A percentile compares a stretch with the other conserved stretches of the same genome.
These are phyloP conservation scores for Metschnikowia hibisci DNA, from an alignment of 805 yeast species.

Conservation along the genomic window DNA sequence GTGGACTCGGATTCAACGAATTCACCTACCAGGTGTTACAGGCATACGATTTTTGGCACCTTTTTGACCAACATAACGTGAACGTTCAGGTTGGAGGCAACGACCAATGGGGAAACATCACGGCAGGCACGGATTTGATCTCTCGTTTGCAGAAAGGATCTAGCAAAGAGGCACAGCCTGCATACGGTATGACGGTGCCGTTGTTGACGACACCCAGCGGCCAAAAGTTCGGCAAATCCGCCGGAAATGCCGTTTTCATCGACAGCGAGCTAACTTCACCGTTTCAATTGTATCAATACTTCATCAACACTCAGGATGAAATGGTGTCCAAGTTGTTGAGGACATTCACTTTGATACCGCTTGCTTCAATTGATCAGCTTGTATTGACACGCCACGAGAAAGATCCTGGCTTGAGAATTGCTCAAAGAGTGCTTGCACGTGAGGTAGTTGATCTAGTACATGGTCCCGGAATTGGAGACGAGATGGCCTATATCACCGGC, in stretches of 20 bases:
- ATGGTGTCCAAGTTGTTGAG: constrained; percentile 67
- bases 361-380: constrained; percentile 46
- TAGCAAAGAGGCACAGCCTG: constrained; percentile 4
- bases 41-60: constrained; percentile 88
- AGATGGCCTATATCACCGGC: constrained; percentile 63
- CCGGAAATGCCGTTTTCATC: constrained; percentile 93
- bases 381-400: constrained; percentile 50
- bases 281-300: constrained; percentile 79
- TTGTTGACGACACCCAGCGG: constrained; percentile 84
- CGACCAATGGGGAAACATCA: constrained; percentile 98
- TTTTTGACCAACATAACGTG: constrained; percentile 57
- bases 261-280: constrained; percentile 72
- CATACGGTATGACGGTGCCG: constrained; percentile 84
- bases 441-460: constrained; percentile 87
- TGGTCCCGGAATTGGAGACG: constrained; percentile 71
- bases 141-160: constrained; percentile 43
- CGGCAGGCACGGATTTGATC: constrained; percentile 90
- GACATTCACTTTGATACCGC: constrained; percentile 76
- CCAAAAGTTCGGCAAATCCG: constrained; percentile 93
- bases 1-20: constrained; percentile 89
- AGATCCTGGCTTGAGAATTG: constrained; percentile 63
- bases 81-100: constrained; percentile 88
- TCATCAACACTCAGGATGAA: constrained; percentile 73
- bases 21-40: constrained; percentile 90
- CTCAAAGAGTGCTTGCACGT: constrained; percentile 73